Base-by-base conservation (phyloP, 2,329 filamentous ascomycete species). In the Hypoxylon sp. region DNA sequence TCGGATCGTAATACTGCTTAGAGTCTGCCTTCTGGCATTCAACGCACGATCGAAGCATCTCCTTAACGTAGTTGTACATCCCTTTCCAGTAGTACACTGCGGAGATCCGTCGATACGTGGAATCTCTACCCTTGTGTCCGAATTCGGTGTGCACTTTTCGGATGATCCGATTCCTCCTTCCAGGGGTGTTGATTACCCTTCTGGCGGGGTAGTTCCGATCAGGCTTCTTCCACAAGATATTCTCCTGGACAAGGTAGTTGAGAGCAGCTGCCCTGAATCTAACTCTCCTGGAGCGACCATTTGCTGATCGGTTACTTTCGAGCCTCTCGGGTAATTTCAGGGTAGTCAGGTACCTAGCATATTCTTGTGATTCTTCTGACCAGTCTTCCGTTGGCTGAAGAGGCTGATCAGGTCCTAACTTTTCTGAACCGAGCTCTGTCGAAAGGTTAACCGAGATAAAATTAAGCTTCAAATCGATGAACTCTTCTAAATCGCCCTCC, bases 21-120 rank as follows among this genome's bases (percentile, higher is more conserved):
- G 4, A n/a, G 22, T 47, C 44, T 13, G 20, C 22, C 28, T 47
- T 47, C 22, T 47, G 44, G 22, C 44, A 47, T 7, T 4, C 19
- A 3, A 22, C 20, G 44, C 44, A 47, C 7, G 44, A 13, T 8
- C 15, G 4, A 5, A 47, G 19, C 11, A 20, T 11, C 7, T 47
- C 13, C 11, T 20, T 6, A 8, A 47, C 19, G 11, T 47, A 17
- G 6, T 8, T 7, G 11, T 26, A 26, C 13, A 47, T 26, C 7
- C 44, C 44, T 15, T 47, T 47, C 44, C 44, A 47, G 22, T 26
- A 47, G 13, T 47, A 47, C 6, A 47, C 20, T 4, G 8, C 19
- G 8, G 4, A 7, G 8, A 47, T 47, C 22, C 44, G 4, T 4
- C n/a, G 6, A 15, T 47, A 47, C n/a, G 44, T 47, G 8, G 44